Evolutionary conservation across 2,329 filamentous ascomycete genomes (phyloP).

Genomic region (Hymenoscyphus linearis): DNA sequence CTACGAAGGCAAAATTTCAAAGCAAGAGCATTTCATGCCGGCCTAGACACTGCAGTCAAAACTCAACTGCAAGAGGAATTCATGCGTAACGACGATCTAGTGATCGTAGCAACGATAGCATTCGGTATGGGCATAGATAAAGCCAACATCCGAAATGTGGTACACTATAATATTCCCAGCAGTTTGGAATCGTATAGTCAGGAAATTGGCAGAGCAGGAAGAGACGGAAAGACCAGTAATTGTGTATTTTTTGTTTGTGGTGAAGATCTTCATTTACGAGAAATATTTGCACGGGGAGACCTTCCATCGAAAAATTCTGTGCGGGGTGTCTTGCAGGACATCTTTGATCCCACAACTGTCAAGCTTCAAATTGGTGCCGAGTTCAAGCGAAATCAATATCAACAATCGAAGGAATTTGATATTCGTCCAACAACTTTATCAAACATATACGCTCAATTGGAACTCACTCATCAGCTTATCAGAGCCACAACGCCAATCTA

Average conservation of each 20-base stretch:
- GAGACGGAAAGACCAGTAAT: constrained; percentile 46
- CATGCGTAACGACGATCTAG: constrained; percentile 41
- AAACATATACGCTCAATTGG: constrained; percentile 55
- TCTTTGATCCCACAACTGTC: constrained; percentile 39
- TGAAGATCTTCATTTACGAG: constrained; percentile 52
- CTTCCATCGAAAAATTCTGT: constrained; percentile 49
- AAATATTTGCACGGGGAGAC: constrained; percentile 56
- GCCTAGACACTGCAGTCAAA: constrained; percentile 42
- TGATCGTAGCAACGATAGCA: constrained; percentile 51
- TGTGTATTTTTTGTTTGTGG: constrained; percentile 55
- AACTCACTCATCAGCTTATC: constrained; percentile 52
- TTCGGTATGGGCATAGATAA: constrained; percentile 59
- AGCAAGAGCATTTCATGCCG: constrained; percentile 45
- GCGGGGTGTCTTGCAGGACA: constrained; percentile 42
- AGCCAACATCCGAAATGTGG: constrained; percentile 46
- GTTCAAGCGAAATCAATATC: constrained; percentile 42
- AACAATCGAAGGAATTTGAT: constrained; percentile 46
- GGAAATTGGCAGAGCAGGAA: constrained; percentile 50
- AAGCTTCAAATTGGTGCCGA: constrained; percentile 36
- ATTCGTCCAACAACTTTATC: constrained; percentile 45
- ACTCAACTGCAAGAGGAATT: constrained; percentile 45
- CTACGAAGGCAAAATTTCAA: constrained; percentile 37
- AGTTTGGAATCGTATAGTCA: constrained; percentile 54
- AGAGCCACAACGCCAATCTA: constrained; percentile 54
- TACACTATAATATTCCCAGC: constrained; percentile 37